Evolutionary conservation across 306 rosid genomes (phyloP).

Genomic region (Ochetophila trinervis): DNA sequence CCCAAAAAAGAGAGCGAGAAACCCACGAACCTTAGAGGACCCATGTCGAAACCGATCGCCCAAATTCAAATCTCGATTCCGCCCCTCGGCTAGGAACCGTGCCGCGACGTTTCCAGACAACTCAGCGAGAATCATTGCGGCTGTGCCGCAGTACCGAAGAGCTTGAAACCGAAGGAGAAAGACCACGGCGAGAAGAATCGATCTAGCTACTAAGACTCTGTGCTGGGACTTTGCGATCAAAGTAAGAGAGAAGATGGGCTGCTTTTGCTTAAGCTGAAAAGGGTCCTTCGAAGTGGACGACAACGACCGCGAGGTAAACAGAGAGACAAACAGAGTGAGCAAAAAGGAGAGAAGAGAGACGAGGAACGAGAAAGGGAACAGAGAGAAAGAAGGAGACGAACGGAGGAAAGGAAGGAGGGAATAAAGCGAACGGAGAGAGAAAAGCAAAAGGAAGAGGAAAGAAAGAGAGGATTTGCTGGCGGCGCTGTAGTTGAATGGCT

Average conservation of each 20-base stretch:
- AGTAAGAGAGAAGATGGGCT: slow-evolving; percentile 32
- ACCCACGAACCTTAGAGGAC: slow-evolving; percentile 55
- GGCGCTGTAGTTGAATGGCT: slow-evolving; percentile 20
- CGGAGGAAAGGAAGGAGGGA: slow-evolving; percentile 78
- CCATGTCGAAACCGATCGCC: slow-evolving; percentile 17
- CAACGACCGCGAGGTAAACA: slow-evolving; percentile 28
- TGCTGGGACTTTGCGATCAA: slow-evolving; percentile 49
- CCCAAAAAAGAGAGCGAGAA: slow-evolving; percentile 48
- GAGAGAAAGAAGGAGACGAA: slow-evolving; percentile 74
- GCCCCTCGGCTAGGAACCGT: slow-evolving; percentile 33
- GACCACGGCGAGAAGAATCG: slow-evolving; percentile 61
- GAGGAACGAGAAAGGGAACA: slow-evolving; percentile 62
- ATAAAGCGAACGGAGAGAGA: slow-evolving; percentile 68
- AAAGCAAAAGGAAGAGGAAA: slow-evolving; percentile 55
- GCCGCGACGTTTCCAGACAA: slow-evolving; percentile 60
- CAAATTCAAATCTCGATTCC: slow-evolving; percentile 11
- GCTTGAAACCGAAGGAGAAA: slow-evolving; percentile 84
- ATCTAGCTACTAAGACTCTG: slow-evolving; percentile 40
- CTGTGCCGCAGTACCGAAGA: slow-evolving; percentile 77
- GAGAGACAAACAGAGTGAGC: slow-evolving; percentile 51
- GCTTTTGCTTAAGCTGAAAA: slow-evolving; percentile 38
- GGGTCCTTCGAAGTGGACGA: slow-evolving; percentile 42
- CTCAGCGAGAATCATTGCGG: slow-evolving; percentile 89
- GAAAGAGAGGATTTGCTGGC: slow-evolving; percentile 50
- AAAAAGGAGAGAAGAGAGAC: slow-evolving; percentile 58